Conservation (phyloP, 2,329 filamentous ascomycete species). For the Lecanicillium sp. region DNA sequence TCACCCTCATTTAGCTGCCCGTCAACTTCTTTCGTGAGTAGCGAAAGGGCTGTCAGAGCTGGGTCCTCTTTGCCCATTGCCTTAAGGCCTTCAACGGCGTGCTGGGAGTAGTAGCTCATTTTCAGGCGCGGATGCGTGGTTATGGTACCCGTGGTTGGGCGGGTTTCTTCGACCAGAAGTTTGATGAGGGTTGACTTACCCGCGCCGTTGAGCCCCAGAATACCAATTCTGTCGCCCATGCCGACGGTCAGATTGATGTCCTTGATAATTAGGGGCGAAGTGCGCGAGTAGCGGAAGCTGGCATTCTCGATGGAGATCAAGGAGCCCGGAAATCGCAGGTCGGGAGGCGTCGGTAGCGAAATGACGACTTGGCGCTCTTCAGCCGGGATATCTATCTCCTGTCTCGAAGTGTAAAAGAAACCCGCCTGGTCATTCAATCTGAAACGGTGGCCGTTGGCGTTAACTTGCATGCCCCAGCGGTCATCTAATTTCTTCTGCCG, state of each 20-base stretch:
- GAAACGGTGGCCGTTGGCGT: constrained; percentile 65
- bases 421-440: constrained; percentile 72
- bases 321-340: constrained; percentile 68
- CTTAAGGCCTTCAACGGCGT: constrained; percentile 66
- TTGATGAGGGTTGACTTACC: constrained; percentile 77
- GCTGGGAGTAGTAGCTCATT: constrained; percentile 74
- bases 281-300: constrained; percentile 55
- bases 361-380: constrained; percentile 55
- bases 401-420: constrained; percentile 51
- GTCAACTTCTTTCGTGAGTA: constrained; percentile 52
- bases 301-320: constrained; percentile 67
- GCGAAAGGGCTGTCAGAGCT: constrained; percentile 56
- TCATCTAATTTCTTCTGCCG: constrained; percentile 81
- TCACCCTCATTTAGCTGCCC: constrained; percentile 58
- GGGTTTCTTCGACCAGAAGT: constrained; percentile 56
- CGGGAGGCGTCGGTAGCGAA: constrained; percentile 55
- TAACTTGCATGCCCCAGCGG: constrained; percentile 70
- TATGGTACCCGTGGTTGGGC: constrained; percentile 55
- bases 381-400: constrained; percentile 64
- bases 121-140: constrained; percentile 62
- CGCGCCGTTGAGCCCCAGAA: constrained; percentile 73
- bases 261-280: constrained; percentile 42
- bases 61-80: constrained; percentile 42
- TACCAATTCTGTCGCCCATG: constrained; percentile 66
- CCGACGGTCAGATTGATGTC: constrained; percentile 64